Conservation (phyloP, 176 grass and related monocot genomes). For the Chrysopogon serrulatus region DNA sequence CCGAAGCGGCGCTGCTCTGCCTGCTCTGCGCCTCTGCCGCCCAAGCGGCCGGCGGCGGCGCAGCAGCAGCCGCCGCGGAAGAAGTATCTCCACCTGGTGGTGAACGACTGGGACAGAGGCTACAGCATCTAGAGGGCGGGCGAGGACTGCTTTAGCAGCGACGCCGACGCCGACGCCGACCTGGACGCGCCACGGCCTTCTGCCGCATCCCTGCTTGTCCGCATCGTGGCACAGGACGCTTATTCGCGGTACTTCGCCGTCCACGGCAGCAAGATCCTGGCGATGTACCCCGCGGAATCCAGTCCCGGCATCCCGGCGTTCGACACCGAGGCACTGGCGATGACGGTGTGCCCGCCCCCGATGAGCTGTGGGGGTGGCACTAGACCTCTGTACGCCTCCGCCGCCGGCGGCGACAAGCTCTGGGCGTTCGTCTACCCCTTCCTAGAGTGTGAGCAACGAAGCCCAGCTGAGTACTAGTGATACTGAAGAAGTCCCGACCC, state of each 20-base stretch:
- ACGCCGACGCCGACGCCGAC: background rate
- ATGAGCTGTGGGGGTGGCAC: background rate
- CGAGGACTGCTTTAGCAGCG: background rate
- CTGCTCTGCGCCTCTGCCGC: too few species aligned
- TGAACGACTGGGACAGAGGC: background rate
- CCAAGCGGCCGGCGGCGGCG: background rate
- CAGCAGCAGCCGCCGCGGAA: too few species aligned
- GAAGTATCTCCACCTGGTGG: background rate
- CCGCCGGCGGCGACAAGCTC: background rate
- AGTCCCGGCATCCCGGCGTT: background rate
- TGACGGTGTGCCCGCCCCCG: background rate
- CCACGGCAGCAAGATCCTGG: background rate
- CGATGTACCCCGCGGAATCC: background rate
- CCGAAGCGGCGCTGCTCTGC: too few species aligned
- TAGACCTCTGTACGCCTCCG: background rate
- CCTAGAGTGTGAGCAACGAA: too few species aligned
- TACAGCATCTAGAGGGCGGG: background rate
- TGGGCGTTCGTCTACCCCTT: background rate
- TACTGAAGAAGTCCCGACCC: too few species aligned
- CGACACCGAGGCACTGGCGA: background rate
- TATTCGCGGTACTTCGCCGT: background rate
- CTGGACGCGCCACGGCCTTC: too few species aligned
- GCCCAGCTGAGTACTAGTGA: too few species aligned
- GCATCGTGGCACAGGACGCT: background rate
- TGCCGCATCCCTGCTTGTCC: background rate